Evolutionary conservation across 495 filamentous ascomycete genomes (phyloP).

Genomic region (Trichoderma gamsii): DNA sequence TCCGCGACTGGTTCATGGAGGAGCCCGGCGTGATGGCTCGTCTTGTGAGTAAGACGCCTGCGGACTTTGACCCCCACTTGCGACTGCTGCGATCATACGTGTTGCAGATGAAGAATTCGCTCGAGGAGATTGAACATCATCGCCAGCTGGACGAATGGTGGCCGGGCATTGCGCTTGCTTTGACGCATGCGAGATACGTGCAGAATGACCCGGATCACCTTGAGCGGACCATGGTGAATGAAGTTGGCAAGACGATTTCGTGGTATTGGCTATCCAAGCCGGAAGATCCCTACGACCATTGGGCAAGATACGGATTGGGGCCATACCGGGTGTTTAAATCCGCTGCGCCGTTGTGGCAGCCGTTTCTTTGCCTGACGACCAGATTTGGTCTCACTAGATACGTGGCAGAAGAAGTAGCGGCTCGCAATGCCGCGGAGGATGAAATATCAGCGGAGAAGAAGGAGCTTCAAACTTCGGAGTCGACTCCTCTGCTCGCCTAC

Average conservation of each 20-base stretch:
- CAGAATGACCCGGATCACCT: neutral
- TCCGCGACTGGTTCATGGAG: constrained; percentile 20
- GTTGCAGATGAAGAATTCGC: constrained; percentile 20
- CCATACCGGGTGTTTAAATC: constrained; percentile 18
- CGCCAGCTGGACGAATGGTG: constrained; percentile 21
- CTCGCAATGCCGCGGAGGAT: neutral
- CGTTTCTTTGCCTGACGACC: constrained; percentile 20
- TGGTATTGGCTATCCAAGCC: constrained; percentile 18
- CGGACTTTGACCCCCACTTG: constrained; percentile 21
- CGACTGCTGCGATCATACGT: constrained; percentile 20
- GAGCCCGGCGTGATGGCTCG: constrained; percentile 13
- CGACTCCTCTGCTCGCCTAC: constrained; percentile 19
- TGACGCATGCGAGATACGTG: constrained; percentile 20
- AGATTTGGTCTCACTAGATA: constrained; percentile 20
- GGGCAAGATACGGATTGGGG: constrained; percentile 17
- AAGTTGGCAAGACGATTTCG: constrained; percentile 19
- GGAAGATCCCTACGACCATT: constrained; percentile 19
- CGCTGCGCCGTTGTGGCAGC: constrained; percentile 16
- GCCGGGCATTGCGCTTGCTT: constrained; percentile 19
- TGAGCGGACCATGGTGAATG: constrained; percentile 16
- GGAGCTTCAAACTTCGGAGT: neutral
- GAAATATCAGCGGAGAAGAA: neutral
- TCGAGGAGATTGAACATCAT: constrained; percentile 21
- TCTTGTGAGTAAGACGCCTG: constrained; percentile 1
- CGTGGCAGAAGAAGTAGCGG: constrained; percentile 8